Evolutionary conservation across 164 flowering plant species (phyloP).

Genomic region (Dillenia turbinata): DNA sequence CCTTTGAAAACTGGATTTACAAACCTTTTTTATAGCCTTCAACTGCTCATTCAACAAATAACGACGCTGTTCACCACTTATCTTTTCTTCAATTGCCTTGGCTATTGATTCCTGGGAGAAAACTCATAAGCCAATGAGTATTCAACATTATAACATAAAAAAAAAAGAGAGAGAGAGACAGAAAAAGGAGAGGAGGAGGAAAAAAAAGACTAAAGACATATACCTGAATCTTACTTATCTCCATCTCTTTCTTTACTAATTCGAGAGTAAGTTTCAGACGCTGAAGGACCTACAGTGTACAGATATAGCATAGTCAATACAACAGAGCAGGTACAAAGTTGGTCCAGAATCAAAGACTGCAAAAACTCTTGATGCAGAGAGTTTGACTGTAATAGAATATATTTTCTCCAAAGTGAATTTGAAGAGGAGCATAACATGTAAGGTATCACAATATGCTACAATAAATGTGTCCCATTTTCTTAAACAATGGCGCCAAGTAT

Average conservation of each 20-base stretch:
- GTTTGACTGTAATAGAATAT: no score
- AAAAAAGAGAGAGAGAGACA: slow-evolving; percentile 1
- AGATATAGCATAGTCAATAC: slow-evolving; percentile 4
- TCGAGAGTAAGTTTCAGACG: slow-evolving; percentile 83
- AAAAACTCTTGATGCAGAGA: no score
- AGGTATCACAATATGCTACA: no score
- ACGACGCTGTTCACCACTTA: slow-evolving; percentile 95
- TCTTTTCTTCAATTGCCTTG: slow-evolving; percentile 96
- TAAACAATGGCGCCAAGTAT: no score
- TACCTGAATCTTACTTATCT: slow-evolving; percentile 98
- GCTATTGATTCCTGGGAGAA: slow-evolving; percentile 81
- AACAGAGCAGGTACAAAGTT: no score
- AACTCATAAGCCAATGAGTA: slow-evolving; percentile 1
- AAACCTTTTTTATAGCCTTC: slow-evolving; percentile 97
- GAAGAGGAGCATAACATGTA: no score
- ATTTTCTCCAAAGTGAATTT: no score
- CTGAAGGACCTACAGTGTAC: slow-evolving; percentile 62
- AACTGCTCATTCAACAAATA: slow-evolving; percentile 94
- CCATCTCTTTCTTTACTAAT: slow-evolving; percentile 93
- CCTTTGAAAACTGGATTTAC: background rate
- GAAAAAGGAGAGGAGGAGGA: background rate
- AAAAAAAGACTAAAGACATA: no score
- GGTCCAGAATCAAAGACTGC: no score
- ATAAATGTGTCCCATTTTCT: no score
- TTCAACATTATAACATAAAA: background rate